Conservation (phyloP, 2,329 filamentous ascomycete genomes). For the Tolypocladium album region DNA sequence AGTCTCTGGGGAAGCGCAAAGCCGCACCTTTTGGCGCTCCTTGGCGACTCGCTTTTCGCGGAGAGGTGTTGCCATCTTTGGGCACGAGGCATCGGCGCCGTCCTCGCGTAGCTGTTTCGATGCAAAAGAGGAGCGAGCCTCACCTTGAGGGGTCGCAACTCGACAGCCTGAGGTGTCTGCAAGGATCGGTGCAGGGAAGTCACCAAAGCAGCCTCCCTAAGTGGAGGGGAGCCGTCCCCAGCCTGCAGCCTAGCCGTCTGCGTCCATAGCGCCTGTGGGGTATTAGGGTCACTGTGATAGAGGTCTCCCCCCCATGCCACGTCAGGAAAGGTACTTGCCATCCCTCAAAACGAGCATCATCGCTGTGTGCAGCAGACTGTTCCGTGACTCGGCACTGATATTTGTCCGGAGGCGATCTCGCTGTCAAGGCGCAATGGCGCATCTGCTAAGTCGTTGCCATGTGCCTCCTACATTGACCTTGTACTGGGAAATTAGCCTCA, state of each 20-base stretch:
- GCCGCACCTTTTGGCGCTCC: slow-evolving; percentile 17
- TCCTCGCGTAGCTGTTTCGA: background rate
- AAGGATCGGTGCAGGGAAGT: background rate
- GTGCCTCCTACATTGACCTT: background rate
- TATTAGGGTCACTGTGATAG: background rate
- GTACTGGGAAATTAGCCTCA: background rate
- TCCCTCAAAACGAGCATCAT: background rate
- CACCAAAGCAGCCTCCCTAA: background rate
- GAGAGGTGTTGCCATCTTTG: slow-evolving; percentile 14
- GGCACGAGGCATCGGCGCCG: background rate
- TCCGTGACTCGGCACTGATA: background rate
- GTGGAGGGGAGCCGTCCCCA: background rate
- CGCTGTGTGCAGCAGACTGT: background rate
- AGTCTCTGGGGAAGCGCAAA: background rate
- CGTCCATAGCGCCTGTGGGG: background rate
- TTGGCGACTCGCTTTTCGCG: slow-evolving; percentile 16
- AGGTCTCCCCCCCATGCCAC: background rate
- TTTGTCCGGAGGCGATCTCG: background rate
- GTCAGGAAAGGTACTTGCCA: too few relatives aligned
- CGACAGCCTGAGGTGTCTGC: background rate
- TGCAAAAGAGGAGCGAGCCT: background rate
- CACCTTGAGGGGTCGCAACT: background rate
- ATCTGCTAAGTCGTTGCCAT: background rate
- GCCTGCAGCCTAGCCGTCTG: background rate
- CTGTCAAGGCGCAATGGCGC: background rate